Evolutionary conservation across 805 yeast genomes (phyloP), one percentile per base, ranked within the genome.

Genomic region (Kodamaea hsintzibuensis): DNA sequence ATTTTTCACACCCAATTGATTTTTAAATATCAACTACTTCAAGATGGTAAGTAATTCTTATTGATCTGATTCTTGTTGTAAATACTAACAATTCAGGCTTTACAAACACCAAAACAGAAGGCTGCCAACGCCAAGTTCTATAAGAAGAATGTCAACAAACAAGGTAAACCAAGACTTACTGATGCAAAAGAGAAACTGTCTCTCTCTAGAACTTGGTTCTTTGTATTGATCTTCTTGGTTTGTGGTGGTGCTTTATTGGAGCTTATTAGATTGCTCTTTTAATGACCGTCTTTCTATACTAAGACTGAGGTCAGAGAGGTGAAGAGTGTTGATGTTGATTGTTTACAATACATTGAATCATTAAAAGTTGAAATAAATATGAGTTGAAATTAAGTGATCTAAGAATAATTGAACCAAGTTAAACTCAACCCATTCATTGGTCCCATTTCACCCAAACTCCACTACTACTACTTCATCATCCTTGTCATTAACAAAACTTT

Each of bases 21-120:
- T 35, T 19, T 27, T 27, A 27, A 7, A 6, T 27, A 27, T 27
- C 9, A 27, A 27, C 9, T 27, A 27, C 33, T 27, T 9, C 22
- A 56, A 30, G 51, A 56, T 56, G 59, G 59, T 56, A 53, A 22
- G 56, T 51, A 22, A n/a, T n/a, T 25, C 30, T 27, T 6, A 9
- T 7, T 27, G 33, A 27, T 27, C 33, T 27, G 8, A 7, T 9
- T 9, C 6, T 38, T 7, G 33, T 27, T 27, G 33, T 9, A 27
- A 16, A 9, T n/a, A 49, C 52, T 42, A 42, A 42, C 48, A 42
- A 7, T 4, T 27, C 51, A 77, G 92, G 89, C 89, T 57, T 64
- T 78, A 33, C 97, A 91, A 79, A 88, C 97, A 19, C 92, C 95
- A 54, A 85, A 82, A 64, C 97, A 92, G 74, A 86, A 92, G 73